These are phyloP conservation scores for Pulveroboletus sp. DNA, from an alignment of 768 basidiomycete species.

Conservation along the genomic window DNA sequence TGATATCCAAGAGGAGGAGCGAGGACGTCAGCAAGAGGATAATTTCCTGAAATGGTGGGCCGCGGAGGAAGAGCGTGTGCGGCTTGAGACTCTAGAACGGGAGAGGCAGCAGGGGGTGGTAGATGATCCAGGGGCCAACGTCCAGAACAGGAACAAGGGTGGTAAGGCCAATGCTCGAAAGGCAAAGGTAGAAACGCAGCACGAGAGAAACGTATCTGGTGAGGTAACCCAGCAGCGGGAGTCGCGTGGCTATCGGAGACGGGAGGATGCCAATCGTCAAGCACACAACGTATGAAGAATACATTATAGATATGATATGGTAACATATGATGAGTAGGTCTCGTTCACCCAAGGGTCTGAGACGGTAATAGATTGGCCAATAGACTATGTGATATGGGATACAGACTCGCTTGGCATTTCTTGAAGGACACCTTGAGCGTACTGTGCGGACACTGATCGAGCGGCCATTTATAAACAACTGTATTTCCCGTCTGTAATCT, in stretches of 20 bases:
- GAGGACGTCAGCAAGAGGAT: slow-evolving; percentile 56
- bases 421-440: neutral
- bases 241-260: neutral
- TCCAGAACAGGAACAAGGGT: slow-evolving; percentile 2
- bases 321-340: neutral
- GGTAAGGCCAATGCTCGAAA: slow-evolving; percentile 6
- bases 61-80: slow-evolving; percentile 72
- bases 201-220: neutral
- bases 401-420: neutral
- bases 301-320: slow-evolving; percentile 1
- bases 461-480: too few species aligned
- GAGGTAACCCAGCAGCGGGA: slow-evolving; percentile 1
- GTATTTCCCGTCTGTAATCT: too few species aligned
- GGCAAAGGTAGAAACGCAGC: slow-evolving; percentile 3
- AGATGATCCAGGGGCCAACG: neutral
- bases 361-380: neutral
- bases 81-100: slow-evolving; percentile 37
- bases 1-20: slow-evolving; percentile 87
- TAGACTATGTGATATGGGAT: neutral
- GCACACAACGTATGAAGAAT: neutral
- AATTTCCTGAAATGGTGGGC: slow-evolving; percentile 91
- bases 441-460: neutral
- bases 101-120: neutral
- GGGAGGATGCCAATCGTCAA: neutral
- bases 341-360: neutral